Evolutionary conservation across 208 protist species (phyloP), one percentile per base, ranked within the genome.

Genomic region (Crithidia brevicula): DNA sequence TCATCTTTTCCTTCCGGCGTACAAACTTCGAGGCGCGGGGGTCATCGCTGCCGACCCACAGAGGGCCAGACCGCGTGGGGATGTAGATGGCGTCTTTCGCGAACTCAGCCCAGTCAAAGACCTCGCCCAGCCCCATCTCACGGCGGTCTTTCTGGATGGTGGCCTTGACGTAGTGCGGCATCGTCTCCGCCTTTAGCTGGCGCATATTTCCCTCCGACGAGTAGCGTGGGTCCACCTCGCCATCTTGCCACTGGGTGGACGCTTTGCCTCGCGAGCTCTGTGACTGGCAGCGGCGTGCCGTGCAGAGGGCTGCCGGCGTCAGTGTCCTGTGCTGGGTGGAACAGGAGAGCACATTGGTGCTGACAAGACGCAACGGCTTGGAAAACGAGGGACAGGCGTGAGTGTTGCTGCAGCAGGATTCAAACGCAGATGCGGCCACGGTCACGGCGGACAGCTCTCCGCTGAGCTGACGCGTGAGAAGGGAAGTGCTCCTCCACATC

Each of bases 91-190:
- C 91, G 22, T 94, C 91, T 71, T 93, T 89, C 5, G 88, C 86
- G 77, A 96, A 96, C 60, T 96, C 91, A n/a, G 73, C 62, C 91
- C 91, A 96, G 71, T 94, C 86, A 57, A 83, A 79, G 3, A 96
- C 77, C 75, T 96, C 86, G 11, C 79, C 80, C 0, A 96, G 83
- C 3, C 88, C 86, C 85, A 94, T 93, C 52, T 96, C 86, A 10
- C 91, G 79, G 7, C 91, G 80, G 65, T 94, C 88, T 63, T 93
- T 96, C 64, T 96, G 91, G 30, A 96, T 96, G 9, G 88, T 91
- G 10, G 91, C 86, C 74, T 88, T 92, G 9, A 96, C 90, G 61
- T 92, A 93, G 72, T 96, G 90, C 36, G 90, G 79, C 81, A 92
- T 91, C 54, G 90, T 96, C 40, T 92, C 87, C 1, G 90, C 72